Evolutionary conservation across 306 rosid species (phyloP), one percentile per base, ranked within the genome.

Genomic region (Castanea mollissima): DNA sequence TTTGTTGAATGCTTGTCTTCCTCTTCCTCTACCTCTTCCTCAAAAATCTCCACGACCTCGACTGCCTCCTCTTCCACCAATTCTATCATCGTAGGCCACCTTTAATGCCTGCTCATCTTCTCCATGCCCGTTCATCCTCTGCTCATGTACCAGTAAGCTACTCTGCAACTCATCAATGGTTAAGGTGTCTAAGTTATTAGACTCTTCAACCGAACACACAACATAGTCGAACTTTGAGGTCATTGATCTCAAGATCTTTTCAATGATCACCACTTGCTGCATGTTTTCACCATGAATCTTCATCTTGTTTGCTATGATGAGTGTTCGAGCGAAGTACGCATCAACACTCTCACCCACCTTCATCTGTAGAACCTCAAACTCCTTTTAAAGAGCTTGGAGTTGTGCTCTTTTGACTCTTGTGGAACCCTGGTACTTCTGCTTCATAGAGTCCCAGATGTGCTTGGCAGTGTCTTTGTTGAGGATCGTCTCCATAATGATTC

Each of bases 21-120:
- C 73, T 69, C 51, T 16, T 11, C 73, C 73, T 69, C 73, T 73
- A 5, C 51, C 72, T 35, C 72, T 68, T 73, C 65, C 76, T 73
- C 8, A 0, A 18, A 2, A 12, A 31, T 14, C 27, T 54, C 29
- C 46, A 73, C 1, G 13, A 65, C 16, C 15, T 19, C 6, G 46
- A 68, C 27, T 3, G 0, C 72, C 27, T 16, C 29, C 27, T 27
- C 46, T 31, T 55, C 41, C 49, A n/a, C 55, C 46, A 25, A 19
- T 27, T 51, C 63, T 29, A 55, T 73, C 46, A n/a, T 73, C 18
- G 9, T 5, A 27, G 23, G 51, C 8, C 44, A 55, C 77, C 49
- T 55, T 73, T 15, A 73, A 55, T 16, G 63, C 67, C 2, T 73
- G 10, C 51, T 73, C 67, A 55, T 73, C 77, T 15, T 27, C 52